Percentiles rank a stretch among this genome's conserved stretches.
Evolutionary conservation across 805 yeast species (phyloP).

Genomic region (Zygoascus bituminiphila): DNA sequence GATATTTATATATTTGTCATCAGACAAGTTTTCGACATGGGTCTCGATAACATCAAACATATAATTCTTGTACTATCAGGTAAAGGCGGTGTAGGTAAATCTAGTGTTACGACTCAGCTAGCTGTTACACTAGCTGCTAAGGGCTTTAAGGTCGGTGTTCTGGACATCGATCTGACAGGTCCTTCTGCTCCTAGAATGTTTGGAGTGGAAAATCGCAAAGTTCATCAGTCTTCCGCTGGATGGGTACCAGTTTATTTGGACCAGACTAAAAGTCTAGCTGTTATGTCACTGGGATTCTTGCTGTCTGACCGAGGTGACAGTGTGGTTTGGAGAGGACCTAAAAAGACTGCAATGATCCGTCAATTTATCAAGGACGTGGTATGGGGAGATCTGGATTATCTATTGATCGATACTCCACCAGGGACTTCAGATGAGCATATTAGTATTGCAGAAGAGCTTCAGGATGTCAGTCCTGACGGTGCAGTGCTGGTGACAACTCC

Average conservation of each 20-base stretch:
- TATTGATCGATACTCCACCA: conserved; percentile 94
- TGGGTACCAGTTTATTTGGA: conserved; percentile 83
- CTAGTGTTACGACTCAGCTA: conserved; percentile 89
- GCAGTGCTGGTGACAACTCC: conserved; percentile 96
- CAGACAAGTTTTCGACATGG: conserved; percentile 16
- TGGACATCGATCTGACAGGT: conserved; percentile 93
- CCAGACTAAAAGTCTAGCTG: conserved; percentile 39
- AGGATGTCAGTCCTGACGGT: conserved; percentile 63
- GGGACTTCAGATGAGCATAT: conserved; percentile 99
- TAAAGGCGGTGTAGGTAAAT: conserved; percentile 96
- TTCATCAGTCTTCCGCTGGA: conserved; percentile 72
- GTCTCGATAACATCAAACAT: conserved; percentile 52
- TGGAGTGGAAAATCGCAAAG: conserved; percentile 73
- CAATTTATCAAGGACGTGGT: conserved; percentile 86
- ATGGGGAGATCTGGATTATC: conserved; percentile 76
- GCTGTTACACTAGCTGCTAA: conserved; percentile 68
- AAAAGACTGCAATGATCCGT: conserved; percentile 94
- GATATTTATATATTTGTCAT: background rate
- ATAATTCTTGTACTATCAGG: conserved; percentile 81
- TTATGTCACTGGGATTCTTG: conserved; percentile 86
- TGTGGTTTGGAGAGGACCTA: conserved; percentile 98
- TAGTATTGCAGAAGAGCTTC: conserved; percentile 87
- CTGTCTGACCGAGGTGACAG: conserved; percentile 77
- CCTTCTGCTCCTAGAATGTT: conserved; percentile 96
- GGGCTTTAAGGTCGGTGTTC: conserved; percentile 82